Conservation (phyloP, 345 rosid genomes). For the Kernera saxatilis region DNA sequence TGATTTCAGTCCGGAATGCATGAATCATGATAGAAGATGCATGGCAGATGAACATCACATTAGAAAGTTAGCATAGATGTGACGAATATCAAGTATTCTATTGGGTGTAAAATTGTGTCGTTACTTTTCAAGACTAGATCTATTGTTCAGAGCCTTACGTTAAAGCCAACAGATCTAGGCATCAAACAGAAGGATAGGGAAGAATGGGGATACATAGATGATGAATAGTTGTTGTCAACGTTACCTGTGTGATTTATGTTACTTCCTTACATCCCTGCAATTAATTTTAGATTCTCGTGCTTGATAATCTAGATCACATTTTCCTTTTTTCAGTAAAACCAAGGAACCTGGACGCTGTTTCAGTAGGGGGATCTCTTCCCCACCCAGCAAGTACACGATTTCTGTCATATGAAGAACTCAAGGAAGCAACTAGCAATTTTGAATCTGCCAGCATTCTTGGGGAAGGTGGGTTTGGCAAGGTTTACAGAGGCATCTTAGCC, state of each 20-base stretch:
- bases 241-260: not conserved
- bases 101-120: not conserved
- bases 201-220: not conserved
- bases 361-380: constrained; percentile 60
- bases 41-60: not conserved
- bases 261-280: not conserved
- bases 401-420: constrained; percentile 91
- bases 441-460: constrained; percentile 81
- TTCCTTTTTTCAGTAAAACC: constrained; percentile 52
- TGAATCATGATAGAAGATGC: constrained; percentile 5
- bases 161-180: not conserved
- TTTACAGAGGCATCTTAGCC: constrained; percentile 90
- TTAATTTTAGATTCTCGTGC: not conserved
- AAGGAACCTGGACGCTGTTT: constrained; percentile 41
- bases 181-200: not conserved
- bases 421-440: constrained; percentile 91
- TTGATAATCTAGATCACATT: not conserved
- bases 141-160: not conserved
- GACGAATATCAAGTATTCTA: not conserved
- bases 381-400: constrained; percentile 85
- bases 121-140: not conserved
- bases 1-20: not conserved
- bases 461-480: constrained; percentile 98
- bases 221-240: not conserved
- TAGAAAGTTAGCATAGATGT: constrained; percentile 3